Conservation (phyloP, 257 asterid species). For the Lycium barbarum region DNA sequence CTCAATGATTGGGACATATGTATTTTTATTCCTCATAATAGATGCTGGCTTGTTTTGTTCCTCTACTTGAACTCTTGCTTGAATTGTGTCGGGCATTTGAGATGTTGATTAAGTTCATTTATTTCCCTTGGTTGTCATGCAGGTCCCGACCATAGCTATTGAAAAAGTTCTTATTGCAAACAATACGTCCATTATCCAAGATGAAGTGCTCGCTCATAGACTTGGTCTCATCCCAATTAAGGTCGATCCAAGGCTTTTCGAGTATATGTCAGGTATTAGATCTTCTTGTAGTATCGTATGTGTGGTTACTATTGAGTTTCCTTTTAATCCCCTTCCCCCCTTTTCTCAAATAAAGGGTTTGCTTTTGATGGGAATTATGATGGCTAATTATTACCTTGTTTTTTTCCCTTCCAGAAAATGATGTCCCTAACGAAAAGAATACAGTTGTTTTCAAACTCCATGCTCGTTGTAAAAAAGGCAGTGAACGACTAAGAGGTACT, state of each 20-base stretch:
- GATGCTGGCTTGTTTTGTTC: neutral
- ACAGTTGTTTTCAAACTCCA: conserved; percentile 90
- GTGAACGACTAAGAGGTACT: conserved; percentile 64
- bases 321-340: neutral
- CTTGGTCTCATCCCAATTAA: conserved; percentile 88
- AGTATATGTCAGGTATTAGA: conserved; percentile 72
- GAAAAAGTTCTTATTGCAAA: conserved; percentile 90
- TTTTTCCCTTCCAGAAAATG: conserved; percentile 67
- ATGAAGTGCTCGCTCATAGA: conserved; percentile 95
- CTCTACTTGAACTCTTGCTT: neutral
- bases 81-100: conserved; percentile 19
- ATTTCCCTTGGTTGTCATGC: conserved; percentile 32
- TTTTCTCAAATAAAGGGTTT: neutral
- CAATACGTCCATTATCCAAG: conserved; percentile 93
- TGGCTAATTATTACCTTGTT: conserved; percentile 36
- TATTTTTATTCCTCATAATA: neutral
- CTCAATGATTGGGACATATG: neutral
- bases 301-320: conserved; percentile 22
- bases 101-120: neutral
- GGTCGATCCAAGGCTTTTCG: conserved; percentile 88
- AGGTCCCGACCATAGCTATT: conserved; percentile 97
- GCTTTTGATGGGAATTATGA: conserved; percentile 36
- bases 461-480: conserved; percentile 59
- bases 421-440: conserved; percentile 80
- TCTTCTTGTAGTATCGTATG: neutral